Conservation (phyloP, 768 basidiomycete species). For the Gymnopilus junonius region DNA sequence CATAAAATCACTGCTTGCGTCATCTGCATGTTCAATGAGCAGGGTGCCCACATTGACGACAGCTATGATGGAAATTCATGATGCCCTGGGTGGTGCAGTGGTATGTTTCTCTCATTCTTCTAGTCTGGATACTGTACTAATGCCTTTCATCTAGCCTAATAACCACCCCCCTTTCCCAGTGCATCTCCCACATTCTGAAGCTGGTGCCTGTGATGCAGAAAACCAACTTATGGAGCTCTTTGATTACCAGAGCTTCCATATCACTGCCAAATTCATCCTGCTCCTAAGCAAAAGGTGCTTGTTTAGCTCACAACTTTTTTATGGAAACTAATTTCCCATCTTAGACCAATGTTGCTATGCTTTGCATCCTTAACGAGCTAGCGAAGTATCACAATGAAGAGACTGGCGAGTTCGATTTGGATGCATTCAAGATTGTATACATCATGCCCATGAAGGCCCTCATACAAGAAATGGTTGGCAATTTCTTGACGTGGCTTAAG, state of each 20-base stretch:
- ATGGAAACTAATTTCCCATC: conserved; percentile 7
- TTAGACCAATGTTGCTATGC: conserved; percentile 98
- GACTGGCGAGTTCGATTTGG: conserved; percentile 81
- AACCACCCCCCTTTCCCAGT: not conserved
- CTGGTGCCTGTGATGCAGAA: no score
- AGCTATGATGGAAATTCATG: conserved; percentile 89
- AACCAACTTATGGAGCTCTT: no score
- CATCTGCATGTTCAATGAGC: no score
- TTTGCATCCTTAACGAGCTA: conserved; percentile 91
- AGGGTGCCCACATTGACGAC: conserved; percentile 71
- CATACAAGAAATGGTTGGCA: conserved; percentile 98
- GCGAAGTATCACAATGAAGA: conserved; percentile 84
- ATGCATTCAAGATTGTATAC: conserved; percentile 95
- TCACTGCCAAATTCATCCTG: no score
- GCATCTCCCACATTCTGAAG: no score
- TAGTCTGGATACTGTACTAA: not conserved
- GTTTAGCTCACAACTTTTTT: not conserved
- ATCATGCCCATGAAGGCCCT: conserved; percentile 99
- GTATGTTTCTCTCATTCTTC: not conserved
- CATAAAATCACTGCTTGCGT: conserved; percentile 97
- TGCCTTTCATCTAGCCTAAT: not conserved
- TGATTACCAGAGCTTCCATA: no score
- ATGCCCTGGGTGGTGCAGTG: conserved; percentile 76
- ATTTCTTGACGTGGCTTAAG: conserved; percentile 80
- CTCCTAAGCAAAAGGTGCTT: conserved; percentile 68